Evolutionary conservation across 345 rosid species (phyloP).

Genomic region (Pistacia vera): DNA sequence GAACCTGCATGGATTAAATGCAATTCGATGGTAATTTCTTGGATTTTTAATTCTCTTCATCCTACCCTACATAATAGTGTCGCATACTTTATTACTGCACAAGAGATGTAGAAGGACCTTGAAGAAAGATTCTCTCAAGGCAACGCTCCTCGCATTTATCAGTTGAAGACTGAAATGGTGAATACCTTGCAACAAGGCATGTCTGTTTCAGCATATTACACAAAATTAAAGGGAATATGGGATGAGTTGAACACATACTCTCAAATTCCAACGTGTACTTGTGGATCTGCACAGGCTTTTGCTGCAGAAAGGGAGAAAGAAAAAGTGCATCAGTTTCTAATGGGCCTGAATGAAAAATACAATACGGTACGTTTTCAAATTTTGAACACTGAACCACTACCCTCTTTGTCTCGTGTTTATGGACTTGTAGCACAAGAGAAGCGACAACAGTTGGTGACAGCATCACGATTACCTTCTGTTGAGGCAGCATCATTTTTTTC

Average conservation of each 20-base stretch:
- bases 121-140: background rate
- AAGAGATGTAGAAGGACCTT: background rate
- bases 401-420: too few species aligned
- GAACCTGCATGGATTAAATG: background rate
- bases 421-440: too few species aligned
- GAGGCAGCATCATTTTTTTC: too few species aligned
- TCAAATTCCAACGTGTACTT: background rate
- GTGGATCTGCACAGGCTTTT: background rate
- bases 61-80: background rate
- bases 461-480: too few species aligned
- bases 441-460: too few species aligned
- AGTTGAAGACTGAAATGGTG: background rate
- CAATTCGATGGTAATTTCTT: background rate
- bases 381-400: too few species aligned
- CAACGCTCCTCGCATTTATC: background rate
- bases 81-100: background rate
- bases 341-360: too few species aligned
- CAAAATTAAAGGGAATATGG: background rate
- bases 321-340: too few species aligned
- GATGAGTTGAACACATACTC: background rate
- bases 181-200: background rate
- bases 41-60: background rate
- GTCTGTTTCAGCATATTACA: background rate
- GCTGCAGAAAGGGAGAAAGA: too few species aligned
- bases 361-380: too few species aligned